A percentile compares a stretch with the other conserved stretches of the same genome.
Evolutionary conservation across 192 early-diverging fungal species (phyloP).

Genomic region (Linnemannia zychae): DNA sequence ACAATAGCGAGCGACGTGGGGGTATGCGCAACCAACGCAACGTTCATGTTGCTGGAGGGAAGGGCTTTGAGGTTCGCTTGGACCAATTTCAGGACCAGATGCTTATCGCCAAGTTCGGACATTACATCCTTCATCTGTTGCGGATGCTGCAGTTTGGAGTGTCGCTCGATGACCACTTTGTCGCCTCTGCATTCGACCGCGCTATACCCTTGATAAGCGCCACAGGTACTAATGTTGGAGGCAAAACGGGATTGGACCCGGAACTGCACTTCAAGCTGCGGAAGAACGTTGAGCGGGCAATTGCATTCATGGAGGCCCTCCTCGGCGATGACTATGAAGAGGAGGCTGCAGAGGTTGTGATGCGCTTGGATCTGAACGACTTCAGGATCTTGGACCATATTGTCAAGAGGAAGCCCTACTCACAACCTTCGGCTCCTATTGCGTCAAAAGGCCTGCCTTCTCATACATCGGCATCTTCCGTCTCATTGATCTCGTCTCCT

Average conservation of each 20-base stretch:
- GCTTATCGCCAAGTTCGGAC: conserved; percentile 38
- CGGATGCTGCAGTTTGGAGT: conserved; percentile 48
- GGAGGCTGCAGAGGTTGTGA: conserved; percentile 17
- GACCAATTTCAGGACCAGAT: conserved; percentile 44
- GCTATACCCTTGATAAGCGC: conserved; percentile 24
- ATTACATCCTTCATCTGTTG: conserved; percentile 43
- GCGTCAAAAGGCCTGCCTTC: background rate
- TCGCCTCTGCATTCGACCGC: conserved; percentile 40
- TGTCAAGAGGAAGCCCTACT: conserved; percentile 35
- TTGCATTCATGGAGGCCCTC: conserved; percentile 43
- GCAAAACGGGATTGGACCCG: conserved; percentile 19
- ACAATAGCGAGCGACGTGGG: background rate
- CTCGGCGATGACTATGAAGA: conserved; percentile 43
- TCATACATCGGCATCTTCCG: background rate
- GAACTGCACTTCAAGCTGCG: conserved; percentile 30
- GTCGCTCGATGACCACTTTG: conserved; percentile 28
- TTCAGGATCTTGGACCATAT: conserved; percentile 37
- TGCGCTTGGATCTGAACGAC: conserved; percentile 29
- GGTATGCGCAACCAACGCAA: conserved; percentile 11
- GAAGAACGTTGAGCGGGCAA: conserved; percentile 38
- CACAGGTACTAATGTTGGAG: background rate
- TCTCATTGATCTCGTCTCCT: background rate
- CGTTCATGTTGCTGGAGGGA: conserved; percentile 24
- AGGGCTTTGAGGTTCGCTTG: conserved; percentile 40
- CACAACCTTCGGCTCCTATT: background rate